Percentiles rank a stretch among this genome's conserved stretches.
Conservation (phyloP, 1,139 yeast species). For the Lodderomyces margitis region DNA sequence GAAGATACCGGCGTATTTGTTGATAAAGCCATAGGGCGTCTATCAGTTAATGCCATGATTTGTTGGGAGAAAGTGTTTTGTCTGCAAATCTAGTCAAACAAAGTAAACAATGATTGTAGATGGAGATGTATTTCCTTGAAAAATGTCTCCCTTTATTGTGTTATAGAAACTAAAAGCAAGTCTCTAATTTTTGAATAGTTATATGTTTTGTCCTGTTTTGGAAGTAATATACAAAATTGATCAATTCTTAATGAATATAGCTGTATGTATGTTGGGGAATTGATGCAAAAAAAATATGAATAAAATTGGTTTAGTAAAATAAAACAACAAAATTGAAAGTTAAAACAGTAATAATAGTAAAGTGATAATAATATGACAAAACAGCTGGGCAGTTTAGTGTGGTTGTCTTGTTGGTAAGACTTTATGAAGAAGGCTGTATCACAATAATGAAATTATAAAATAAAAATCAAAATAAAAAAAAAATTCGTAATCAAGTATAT, state of each 20-base stretch:
- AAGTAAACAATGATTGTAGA: too few species aligned
- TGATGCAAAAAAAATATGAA: background rate
- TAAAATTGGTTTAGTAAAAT: background rate
- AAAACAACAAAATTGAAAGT: background rate
- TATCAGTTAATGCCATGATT: constrained; percentile 54
- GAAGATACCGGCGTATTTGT: constrained; percentile 28
- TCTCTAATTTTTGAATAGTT: too few species aligned
- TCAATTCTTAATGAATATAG: too few species aligned
- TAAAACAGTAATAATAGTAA: background rate
- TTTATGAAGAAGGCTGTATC: background rate
- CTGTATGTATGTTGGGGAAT: too few species aligned
- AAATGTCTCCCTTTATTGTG: too few species aligned
- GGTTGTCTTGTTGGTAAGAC: too few species aligned
- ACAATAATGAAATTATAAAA: background rate
- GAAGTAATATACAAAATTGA: too few species aligned
- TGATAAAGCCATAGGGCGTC: constrained; percentile 50
- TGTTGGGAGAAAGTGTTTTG: too few species aligned
- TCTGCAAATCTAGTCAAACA: too few species aligned
- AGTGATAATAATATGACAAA: background rate
- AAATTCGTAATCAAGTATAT: background rate
- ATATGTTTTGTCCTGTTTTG: too few species aligned
- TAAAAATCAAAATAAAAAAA: constrained; percentile 2
- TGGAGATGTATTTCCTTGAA: too few species aligned
- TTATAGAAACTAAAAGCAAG: too few species aligned
- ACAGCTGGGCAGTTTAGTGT: background rate